Percentiles rank a stretch among this genome's conserved stretches.
These are phyloP conservation scores for Neurospora sp. DNA, from an alignment of 495 filamentous ascomycete genomes.

Conservation along the genomic window DNA sequence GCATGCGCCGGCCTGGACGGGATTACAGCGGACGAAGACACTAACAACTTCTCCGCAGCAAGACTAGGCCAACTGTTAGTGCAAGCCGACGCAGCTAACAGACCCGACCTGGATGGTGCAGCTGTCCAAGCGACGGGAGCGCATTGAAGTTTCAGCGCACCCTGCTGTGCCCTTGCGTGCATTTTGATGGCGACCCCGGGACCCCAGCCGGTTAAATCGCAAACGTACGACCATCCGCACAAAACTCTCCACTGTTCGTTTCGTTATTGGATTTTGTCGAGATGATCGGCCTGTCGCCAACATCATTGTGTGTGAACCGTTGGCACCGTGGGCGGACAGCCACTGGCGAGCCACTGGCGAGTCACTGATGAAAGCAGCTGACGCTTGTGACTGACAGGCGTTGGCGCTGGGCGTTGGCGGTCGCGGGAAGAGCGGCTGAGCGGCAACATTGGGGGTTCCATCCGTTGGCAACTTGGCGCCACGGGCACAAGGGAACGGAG, in stretches of 20 bases:
- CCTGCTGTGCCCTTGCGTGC: neutral
- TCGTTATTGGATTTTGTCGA: neutral
- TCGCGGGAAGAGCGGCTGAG: neutral
- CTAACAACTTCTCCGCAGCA: neutral
- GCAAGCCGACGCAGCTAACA: neutral
- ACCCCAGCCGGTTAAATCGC: neutral
- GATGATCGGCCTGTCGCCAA: neutral
- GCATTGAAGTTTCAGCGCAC: neutral
- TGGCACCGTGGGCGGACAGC: neutral
- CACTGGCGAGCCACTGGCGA: neutral
- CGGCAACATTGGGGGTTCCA: neutral
- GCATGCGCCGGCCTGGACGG: neutral
- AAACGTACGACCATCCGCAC: neutral
- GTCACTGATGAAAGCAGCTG: neutral
- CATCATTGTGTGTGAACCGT: neutral
- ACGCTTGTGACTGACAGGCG: neutral
- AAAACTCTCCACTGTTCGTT: neutral
- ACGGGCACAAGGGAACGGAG: neutral
- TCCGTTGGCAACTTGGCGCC: neutral
- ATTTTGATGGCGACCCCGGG: neutral
- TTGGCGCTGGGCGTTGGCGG: neutral
- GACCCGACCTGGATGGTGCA: neutral
- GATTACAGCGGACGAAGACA: fast-evolving
- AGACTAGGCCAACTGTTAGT: neutral
- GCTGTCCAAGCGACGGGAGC: neutral